Base-by-base conservation (phyloP, 164 flowering plant species). In the Magnolia kwangsiensis region DNA sequence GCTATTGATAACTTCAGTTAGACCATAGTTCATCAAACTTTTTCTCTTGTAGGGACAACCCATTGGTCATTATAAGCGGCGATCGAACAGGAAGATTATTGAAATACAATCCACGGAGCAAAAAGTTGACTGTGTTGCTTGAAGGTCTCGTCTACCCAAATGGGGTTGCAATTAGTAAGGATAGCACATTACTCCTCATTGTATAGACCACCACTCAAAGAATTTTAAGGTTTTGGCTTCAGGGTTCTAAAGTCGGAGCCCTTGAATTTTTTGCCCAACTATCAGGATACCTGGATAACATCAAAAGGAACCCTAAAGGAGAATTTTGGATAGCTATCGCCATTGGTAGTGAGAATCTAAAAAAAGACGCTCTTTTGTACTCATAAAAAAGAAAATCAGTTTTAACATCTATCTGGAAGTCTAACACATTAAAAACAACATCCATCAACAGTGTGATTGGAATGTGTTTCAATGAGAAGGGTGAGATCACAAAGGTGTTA, bases 161-260 rank as follows among this genome's bases (percentile, higher is more conserved):
- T 72, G 89, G 88, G n/a, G 87, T 85, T 14, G 84, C 87, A 7
- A n/a, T 87, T 45, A 84, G 86, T 76, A 73, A 75, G 51, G 69
- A 82, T 64, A 63, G 76, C 3, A 64, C 66, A 16, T 87, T 77
- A 65, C 21, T 87, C 7, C 85, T 87, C 0, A 61, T 84, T 4
- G 80, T 87, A 74, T 95, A 91, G 70, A 89, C 88, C 61, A 51
- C 89, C 64, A 18, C 76, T 63, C 93, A 96, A 83, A 84, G 90
- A 49, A 50, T 71, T 50, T 16, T 71, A 5, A 71, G 72, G 55
- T 71, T n/a, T 50, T 68, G 73, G 80, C 76, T 78, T n/a, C 68
- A 74, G 8, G 80, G 77, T 23, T 70, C 76, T 71, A 74, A 50
- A 55, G 73, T 77, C 6, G 64, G 59, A 37, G 67, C 45, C 1